phyloP scores from a whole-genome alignment of 352 stramenopile species.

The Pythium plurisporium region DNA sequence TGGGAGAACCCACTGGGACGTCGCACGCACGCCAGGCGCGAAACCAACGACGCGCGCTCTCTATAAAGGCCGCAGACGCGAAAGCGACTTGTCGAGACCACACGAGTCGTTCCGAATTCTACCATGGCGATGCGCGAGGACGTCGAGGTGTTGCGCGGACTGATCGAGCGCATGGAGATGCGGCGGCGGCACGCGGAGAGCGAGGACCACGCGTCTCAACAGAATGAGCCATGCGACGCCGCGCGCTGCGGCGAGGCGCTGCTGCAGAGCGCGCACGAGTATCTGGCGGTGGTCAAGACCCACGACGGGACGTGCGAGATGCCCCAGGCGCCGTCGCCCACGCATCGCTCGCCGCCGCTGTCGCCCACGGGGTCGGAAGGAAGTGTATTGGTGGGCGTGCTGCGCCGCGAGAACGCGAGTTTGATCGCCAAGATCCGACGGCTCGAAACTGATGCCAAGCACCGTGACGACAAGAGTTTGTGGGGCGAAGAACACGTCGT shows the following conservation, averaged over 20 bases:
- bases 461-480: neutral
- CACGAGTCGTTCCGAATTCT: no score
- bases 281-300: neutral
- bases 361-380: neutral
- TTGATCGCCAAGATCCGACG: slow-evolving; percentile 2
- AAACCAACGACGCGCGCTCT: no score
- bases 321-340: no score
- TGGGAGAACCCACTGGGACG: no score
- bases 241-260: neutral
- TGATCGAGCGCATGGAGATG: no score
- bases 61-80: no score
- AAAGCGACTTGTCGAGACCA: no score
- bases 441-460: slow-evolving; percentile 4
- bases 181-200: neutral
- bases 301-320: neutral
- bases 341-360: neutral
- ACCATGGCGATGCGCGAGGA: no score
- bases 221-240: no score
- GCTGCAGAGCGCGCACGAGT: slow-evolving; percentile 1
- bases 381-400: neutral
- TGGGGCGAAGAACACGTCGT: neutral
- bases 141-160: no score
- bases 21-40: no score
- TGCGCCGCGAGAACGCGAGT: slow-evolving; percentile 2
- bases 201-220: neutral